A percentile compares a stretch with the other conserved stretches of the same genome.
Evolutionary conservation across 2,329 filamentous ascomycete genomes (phyloP).

Genomic region (Tolypocladium tropicale): DNA sequence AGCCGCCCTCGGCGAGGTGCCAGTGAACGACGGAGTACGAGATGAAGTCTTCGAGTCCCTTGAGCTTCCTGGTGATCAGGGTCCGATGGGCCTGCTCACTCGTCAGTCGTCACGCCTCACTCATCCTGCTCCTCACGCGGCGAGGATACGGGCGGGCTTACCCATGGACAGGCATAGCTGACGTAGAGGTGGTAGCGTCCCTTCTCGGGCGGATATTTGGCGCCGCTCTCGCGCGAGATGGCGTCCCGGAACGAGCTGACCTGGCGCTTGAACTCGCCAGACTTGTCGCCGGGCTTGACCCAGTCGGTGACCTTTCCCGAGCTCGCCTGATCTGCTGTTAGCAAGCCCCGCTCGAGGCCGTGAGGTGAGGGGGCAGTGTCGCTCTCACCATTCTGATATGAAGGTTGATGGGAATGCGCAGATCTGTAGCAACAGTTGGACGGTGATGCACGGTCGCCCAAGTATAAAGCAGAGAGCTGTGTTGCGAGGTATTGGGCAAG

Average conservation of each 20-base stretch:
- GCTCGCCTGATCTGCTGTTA: constrained; percentile 1
- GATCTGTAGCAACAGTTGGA: background rate
- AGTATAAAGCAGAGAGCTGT: background rate
- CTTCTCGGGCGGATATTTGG: constrained; percentile 75
- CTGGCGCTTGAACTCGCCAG: constrained; percentile 89
- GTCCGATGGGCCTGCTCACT: constrained; percentile 58
- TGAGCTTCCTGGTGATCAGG: constrained; percentile 79
- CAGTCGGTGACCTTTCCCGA: constrained; percentile 56
- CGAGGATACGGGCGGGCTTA: constrained; percentile 13
- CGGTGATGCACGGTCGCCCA: background rate
- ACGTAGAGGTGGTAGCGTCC: constrained; percentile 91
- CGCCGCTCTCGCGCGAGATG: constrained; percentile 61
- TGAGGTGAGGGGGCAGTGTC: background rate
- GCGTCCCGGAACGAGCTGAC: constrained; percentile 71
- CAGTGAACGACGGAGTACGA: constrained; percentile 78
- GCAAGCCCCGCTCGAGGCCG: background rate
- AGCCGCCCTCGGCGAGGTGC: constrained; percentile 66
- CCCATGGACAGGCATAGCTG: constrained; percentile 90
- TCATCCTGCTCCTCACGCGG: too few relatives aligned
- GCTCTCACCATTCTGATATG: constrained; percentile 2
- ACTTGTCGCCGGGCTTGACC: constrained; percentile 67
- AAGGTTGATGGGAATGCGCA: background rate
- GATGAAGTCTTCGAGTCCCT: constrained; percentile 82
- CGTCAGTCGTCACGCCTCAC: background rate
- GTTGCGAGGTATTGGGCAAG: background rate